A percentile compares a stretch with the other conserved stretches of the same genome.
Evolutionary conservation across 2,329 filamentous ascomycete genomes (phyloP).

Genomic region (Colletotrichum orbiculare): DNA sequence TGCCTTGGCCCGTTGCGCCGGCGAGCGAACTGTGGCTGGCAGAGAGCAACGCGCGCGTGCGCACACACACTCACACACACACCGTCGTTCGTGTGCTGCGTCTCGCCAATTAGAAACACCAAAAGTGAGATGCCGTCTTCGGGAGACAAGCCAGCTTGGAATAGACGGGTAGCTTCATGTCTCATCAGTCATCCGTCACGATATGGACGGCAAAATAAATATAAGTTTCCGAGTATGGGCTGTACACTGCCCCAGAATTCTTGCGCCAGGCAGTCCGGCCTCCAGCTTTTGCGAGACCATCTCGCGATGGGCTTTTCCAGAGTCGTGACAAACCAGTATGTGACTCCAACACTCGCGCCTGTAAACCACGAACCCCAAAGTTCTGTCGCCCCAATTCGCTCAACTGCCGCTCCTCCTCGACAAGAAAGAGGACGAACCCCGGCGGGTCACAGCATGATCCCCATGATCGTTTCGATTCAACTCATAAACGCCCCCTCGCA

Average conservation of each 20-base stretch:
- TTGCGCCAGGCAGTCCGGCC: background rate
- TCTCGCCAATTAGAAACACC: too few relatives aligned
- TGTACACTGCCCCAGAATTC: background rate
- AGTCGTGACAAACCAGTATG: slow-evolving; percentile 12
- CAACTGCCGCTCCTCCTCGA: background rate
- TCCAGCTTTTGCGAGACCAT: slow-evolving; percentile 10
- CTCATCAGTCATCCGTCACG: background rate
- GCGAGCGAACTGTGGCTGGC: background rate
- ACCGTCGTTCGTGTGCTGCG: too few relatives aligned
- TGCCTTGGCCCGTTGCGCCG: slow-evolving; percentile 7
- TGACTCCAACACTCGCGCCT: slow-evolving; percentile 14
- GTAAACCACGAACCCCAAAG: slow-evolving; percentile 5
- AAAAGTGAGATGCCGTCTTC: too few relatives aligned
- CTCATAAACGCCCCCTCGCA: too few relatives aligned
- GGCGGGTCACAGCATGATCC: too few relatives aligned
- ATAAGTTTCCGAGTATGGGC: too few relatives aligned
- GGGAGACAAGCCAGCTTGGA: too few relatives aligned
- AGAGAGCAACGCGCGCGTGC: background rate
- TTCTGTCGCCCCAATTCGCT: slow-evolving; percentile 5
- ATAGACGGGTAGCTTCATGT: too few relatives aligned
- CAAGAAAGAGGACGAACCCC: background rate
- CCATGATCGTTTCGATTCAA: too few relatives aligned
- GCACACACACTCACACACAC: background rate
- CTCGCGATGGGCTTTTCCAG: slow-evolving; percentile 1
- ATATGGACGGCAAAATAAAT: background rate